phyloP scores from a whole-genome alignment of 768 basidiomycete species.

The Leccinum fibrillosum region DNA sequence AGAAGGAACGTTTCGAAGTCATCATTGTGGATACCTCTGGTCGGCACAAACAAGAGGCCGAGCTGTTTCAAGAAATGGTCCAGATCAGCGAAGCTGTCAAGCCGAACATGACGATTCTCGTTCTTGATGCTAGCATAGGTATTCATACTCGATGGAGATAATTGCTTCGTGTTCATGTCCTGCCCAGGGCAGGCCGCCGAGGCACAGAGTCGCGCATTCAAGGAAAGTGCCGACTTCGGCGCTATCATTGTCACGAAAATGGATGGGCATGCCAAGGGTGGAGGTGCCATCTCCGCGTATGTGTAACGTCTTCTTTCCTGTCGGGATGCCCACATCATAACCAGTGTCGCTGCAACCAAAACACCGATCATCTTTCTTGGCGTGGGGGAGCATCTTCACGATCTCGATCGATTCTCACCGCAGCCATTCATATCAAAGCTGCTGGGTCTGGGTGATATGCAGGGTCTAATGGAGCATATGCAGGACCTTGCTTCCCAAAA shows the following conservation, averaged over 20 bases:
- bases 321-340: constrained; percentile 6
- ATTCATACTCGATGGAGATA: not conserved
- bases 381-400: constrained; percentile 95
- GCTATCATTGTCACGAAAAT: constrained; percentile 99
- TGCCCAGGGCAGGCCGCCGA: constrained; percentile 90
- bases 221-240: constrained; percentile 95
- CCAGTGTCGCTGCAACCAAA: constrained; percentile 94
- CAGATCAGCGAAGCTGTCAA: constrained; percentile 92
- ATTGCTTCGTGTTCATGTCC: not conserved
- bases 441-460: constrained; percentile 93
- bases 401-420: constrained; percentile 93
- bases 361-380: constrained; percentile 99
- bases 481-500: constrained; percentile 92
- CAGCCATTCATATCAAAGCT: constrained; percentile 97
- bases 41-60: constrained; percentile 94
- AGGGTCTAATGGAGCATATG: constrained; percentile 98
- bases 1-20: constrained; percentile 97
- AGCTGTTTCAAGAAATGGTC: constrained; percentile 97
- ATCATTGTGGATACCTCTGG: constrained; percentile 99
- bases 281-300: constrained; percentile 98
- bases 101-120: constrained; percentile 93
- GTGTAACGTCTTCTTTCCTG: constrained; percentile 28
- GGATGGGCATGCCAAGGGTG: constrained; percentile 99
- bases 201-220: constrained; percentile 93
- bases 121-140: constrained; percentile 97